Evolutionary conservation across 2,329 filamentous ascomycete species (phyloP), one percentile per base, ranked within the genome.

Genomic region (Lasiodiplodia gonubiensis): DNA sequence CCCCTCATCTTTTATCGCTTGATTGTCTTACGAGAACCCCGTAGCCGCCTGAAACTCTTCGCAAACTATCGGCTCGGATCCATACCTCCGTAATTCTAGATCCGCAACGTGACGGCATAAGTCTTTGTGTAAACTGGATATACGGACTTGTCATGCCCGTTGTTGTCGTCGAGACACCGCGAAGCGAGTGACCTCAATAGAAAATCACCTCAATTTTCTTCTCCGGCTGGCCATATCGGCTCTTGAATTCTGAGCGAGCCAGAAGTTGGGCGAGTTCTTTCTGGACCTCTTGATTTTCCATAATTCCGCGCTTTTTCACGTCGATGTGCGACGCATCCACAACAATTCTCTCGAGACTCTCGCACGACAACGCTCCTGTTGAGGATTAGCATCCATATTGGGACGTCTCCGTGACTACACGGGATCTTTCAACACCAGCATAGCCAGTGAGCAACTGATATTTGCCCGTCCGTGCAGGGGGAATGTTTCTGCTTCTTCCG

Each of bases 281-380:
- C 82, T 94, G 90, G 0, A 92, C 92, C 69, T 99, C 95, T 78
- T 92, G 93, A 92, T 98, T 97, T 75, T 98, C 95, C 78, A 97
- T 88, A 70, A 99, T 88, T 0, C 93, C 93, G 55, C 94, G 86
- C 84, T 97, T 97, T 85, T 99, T 99, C 79, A 92, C 88, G 79
- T 99, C 94, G 71, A 97, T 92, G 76, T 97, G 90, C 8, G 93
- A 97, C 16, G 92, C 93, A 80, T 99, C 95, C 37, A 98, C 86
- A 10, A 98, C 88, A 39, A 99, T 86, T 54, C 92, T 87, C 80
- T 93, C 88, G 65, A 98, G 79, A 68, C 90, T 86, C 39, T 88
- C 85, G 37, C 92, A 79, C 30, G 89, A 91, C 53, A 98, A 80
- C 2, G 90, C 89, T 42, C 90, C 90, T 87, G 69, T 30, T 54